Evolutionary conservation across 495 filamentous ascomycete genomes (phyloP), one percentile per base, ranked within the genome.

Genomic region (Amniculicola lignicola): DNA sequence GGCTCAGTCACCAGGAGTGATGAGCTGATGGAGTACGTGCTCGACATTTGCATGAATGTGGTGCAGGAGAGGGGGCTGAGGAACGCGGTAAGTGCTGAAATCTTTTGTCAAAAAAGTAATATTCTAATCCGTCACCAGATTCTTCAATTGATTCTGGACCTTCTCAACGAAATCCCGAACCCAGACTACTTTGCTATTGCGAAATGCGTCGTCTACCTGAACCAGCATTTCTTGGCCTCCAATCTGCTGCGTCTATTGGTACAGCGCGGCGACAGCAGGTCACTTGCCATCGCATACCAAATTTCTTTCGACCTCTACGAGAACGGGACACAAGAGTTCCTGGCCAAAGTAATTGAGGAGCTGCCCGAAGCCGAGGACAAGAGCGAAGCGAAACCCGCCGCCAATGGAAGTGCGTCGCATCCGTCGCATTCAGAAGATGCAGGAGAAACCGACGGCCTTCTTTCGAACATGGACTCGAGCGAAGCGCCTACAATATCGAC

Each of bases 161-260:
- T 96, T 19, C 77, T 96, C 38, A 90, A 87, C 67, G 87, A 95
- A 42, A 90, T 93, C 27, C 85, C 88, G 1, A 83, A 82, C 24
- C 94, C 94, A 0, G 94, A 99, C 67, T 97, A 94, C 67, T 99
- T 99, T 68, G 88, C 93, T 1, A 97, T 99, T 59, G 91, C 93
- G 21, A 96, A 95, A 73, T 99, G 94, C 63, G 92, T 96, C 31
- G 93, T 99, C 45, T 96, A 97, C 66, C 79, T 99, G 21, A 86
- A 96, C 59, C 87, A 96, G 60, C 86, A 95, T 62, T 82, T 86
- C 23, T 86, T 95, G 81, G 94, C 94, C 1, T 89, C 90, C n/a
- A 80, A 80, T 29, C 87, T 97, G 61, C 79, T 99, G 28, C 77
- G 79, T 22, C 86, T 91, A 62, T 77, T 99, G 19, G 84, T 97